Percentiles rank a stretch among this genome's conserved stretches.
phyloP scores from a whole-genome alignment of 1,284 basidiomycete species.

The Veloboletus limbatus region DNA sequence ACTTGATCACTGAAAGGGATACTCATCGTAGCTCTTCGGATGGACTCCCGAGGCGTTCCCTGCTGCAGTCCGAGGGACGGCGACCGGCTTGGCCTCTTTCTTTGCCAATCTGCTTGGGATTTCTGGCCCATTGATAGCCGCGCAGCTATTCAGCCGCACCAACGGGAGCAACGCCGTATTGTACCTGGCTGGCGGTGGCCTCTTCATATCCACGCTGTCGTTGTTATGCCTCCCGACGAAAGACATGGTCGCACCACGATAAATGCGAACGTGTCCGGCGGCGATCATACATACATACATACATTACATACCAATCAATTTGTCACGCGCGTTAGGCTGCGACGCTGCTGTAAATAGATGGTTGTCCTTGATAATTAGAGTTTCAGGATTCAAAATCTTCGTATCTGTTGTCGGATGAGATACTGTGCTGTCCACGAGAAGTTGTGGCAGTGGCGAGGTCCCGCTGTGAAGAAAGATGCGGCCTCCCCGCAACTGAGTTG shows the following conservation, averaged over 20 bases:
- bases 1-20: not conserved
- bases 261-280: too few species aligned
- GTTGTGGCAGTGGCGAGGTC: too few species aligned
- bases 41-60: slow-evolving; percentile 23
- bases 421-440: too few species aligned
- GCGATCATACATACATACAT: too few species aligned
- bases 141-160: slow-evolving; percentile 5
- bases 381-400: too few species aligned
- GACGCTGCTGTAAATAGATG: too few species aligned
- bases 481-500: too few species aligned
- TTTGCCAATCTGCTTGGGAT: slow-evolving; percentile 8
- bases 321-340: too few species aligned
- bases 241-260: slow-evolving; percentile 19
- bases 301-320: too few species aligned
- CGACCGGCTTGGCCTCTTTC: slow-evolving; percentile 9
- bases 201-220: slow-evolving; percentile 9
- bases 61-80: slow-evolving; percentile 16
- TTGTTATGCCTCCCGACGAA: slow-evolving; percentile 9
- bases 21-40: slow-evolving; percentile 12
- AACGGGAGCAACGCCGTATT: slow-evolving; percentile 12
- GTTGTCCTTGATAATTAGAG: too few species aligned
- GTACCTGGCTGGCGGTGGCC: slow-evolving; percentile 16
- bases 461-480: too few species aligned
- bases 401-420: too few species aligned
- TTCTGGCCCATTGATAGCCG: slow-evolving; percentile 9